Percentiles rank a stretch among this genome's conserved stretches.
These are phyloP conservation scores for Linum tenue DNA, from an alignment of 345 rosid species.

Conservation along the genomic window DNA sequence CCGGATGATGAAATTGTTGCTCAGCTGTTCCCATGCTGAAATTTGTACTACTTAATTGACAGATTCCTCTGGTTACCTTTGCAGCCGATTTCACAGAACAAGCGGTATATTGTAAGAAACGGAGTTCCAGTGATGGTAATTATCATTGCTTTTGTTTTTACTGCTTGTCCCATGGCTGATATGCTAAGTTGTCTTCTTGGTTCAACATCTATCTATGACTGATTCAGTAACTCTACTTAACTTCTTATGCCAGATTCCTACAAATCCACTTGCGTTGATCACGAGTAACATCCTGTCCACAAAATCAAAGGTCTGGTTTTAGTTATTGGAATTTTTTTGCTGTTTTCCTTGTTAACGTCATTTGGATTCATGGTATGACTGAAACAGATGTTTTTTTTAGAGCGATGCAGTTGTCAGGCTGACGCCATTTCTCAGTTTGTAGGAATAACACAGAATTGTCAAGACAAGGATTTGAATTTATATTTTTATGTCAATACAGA, in stretches of 20 bases:
- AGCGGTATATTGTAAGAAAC: constrained; percentile 69
- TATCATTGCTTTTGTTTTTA: constrained; percentile 7
- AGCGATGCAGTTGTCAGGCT: neutral
- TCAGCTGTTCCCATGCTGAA: neutral
- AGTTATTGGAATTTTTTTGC: neutral
- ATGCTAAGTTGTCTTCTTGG: constrained; percentile 10
- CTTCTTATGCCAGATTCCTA: constrained; percentile 50
- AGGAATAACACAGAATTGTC: neutral
- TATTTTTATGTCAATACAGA: neutral
- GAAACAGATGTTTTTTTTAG: neutral
- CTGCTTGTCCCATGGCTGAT: neutral
- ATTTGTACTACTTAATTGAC: neutral
- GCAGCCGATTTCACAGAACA: constrained; percentile 80
- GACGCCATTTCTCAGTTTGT: neutral
- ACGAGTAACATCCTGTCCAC: constrained; percentile 67
- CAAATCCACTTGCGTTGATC: constrained; percentile 59
- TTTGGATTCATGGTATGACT: neutral
- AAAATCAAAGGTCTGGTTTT: constrained; percentile 56
- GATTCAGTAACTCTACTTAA: constrained; percentile 8
- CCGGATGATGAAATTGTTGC: neutral
- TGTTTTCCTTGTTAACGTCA: neutral
- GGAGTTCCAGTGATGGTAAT: constrained; percentile 71
- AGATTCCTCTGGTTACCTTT: constrained; percentile 12
- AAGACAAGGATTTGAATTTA: no score
- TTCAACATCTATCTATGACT: neutral